phyloP scores from a whole-genome alignment of 176 grass and related monocot genomes.

The Oryza australiensis region DNA sequence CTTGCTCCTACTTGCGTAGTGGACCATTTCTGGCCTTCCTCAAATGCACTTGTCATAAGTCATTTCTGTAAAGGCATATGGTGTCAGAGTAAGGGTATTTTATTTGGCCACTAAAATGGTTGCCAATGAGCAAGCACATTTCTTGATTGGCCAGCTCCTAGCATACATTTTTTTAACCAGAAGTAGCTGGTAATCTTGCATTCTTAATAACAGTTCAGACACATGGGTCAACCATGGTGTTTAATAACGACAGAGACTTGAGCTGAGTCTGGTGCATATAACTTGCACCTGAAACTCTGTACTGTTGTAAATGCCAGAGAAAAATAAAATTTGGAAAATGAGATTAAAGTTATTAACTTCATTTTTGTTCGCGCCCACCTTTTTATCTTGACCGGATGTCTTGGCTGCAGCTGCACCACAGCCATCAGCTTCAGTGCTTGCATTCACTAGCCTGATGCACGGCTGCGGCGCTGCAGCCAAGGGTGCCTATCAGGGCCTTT shows the following conservation, averaged over 20 bases:
- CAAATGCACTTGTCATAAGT: not conserved
- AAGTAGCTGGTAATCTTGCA: not conserved
- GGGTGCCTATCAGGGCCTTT: not conserved
- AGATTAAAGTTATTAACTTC: conserved; percentile 7
- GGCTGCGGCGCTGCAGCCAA: too few relatives aligned
- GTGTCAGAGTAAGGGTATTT: not conserved
- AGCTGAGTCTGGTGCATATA: conserved; percentile 1
- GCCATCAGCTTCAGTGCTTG: too few relatives aligned
- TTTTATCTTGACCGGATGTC: not conserved
- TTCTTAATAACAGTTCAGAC: conserved; percentile 18
- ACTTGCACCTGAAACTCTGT: conserved; percentile 2
- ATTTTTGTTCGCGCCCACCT: not conserved
- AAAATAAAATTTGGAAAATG: conserved; percentile 11
- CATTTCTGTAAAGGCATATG: too few relatives aligned
- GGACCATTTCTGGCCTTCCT: not conserved
- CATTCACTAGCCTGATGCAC: too few relatives aligned
- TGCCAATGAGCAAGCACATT: not conserved
- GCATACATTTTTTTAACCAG: not conserved
- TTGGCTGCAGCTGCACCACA: too few relatives aligned
- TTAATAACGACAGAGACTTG: conserved; percentile 9
- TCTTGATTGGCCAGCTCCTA: conserved; percentile 9
- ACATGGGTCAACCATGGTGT: not conserved
- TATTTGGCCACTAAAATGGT: not conserved
- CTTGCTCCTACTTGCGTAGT: too few relatives aligned
- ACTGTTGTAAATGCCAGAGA: not conserved